A percentile compares a stretch with the other conserved stretches of the same genome.
These are phyloP conservation scores for Bauhinia variegata DNA, from an alignment of 306 rosid genomes.

Conservation along the genomic window DNA sequence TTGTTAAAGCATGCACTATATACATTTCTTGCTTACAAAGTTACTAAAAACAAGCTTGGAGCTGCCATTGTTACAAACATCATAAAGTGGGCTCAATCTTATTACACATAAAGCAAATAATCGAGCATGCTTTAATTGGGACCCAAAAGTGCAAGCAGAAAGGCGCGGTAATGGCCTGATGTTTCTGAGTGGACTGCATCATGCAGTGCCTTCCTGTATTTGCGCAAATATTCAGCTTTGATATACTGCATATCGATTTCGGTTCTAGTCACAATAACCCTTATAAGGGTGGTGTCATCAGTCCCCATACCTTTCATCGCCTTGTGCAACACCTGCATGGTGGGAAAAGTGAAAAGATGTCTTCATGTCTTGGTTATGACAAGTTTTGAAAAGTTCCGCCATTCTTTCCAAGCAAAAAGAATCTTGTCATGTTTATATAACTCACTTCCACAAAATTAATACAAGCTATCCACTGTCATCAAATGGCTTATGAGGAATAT, in stretches of 20 bases:
- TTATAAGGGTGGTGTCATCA: slow-evolving; percentile 55
- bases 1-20: background rate
- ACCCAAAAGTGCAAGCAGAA: slow-evolving; percentile 75
- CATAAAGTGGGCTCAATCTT: background rate
- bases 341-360: slow-evolving; percentile 20
- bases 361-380: slow-evolving; percentile 6
- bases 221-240: slow-evolving; percentile 64
- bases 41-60: background rate
- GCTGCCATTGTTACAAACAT: slow-evolving; percentile 5
- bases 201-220: slow-evolving; percentile 61
- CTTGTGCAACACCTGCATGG: slow-evolving; percentile 59
- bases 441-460: slow-evolving; percentile 22
- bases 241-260: slow-evolving; percentile 76
- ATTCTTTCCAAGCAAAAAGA: no score
- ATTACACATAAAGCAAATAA: slow-evolving; percentile 21
- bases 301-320: slow-evolving; percentile 88
- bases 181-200: slow-evolving; percentile 86
- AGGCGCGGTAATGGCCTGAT: slow-evolving; percentile 66
- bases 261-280: slow-evolving; percentile 70
- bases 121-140: slow-evolving; percentile 37
- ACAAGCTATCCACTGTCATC: background rate
- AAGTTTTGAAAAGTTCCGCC: slow-evolving; percentile 9
- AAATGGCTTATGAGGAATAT: background rate
- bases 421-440: background rate
- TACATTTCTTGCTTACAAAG: slow-evolving; percentile 5